Base-by-base conservation (phyloP, 768 basidiomycete genomes). In the Tricholomella constricta region DNA sequence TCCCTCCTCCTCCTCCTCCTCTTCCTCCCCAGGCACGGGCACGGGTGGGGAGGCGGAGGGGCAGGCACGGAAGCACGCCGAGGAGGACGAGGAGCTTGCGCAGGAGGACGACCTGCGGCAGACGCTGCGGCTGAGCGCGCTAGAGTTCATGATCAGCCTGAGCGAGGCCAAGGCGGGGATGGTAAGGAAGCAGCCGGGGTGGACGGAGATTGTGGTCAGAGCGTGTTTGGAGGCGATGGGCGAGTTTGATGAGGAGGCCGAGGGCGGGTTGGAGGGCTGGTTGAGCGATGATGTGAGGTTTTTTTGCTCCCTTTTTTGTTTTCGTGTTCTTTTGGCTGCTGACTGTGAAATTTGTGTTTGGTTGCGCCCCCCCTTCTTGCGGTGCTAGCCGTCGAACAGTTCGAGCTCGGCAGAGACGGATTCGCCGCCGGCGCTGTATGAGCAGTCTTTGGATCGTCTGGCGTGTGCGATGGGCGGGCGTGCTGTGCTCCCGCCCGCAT, bases 121-220 rank as follows among this genome's bases (percentile, higher is more conserved):
- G 35, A 85, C 86, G 17, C 76, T 91, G 26, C 76, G 91, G 10
- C 81, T 85, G 47, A 82, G 84, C 0, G 88, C 90, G 8, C 71
- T 94, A 8, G 93, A 95, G 68, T 83, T 95, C 47, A 86, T 95
- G 82, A 76, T 94, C 48, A 83, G 81, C 11, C 68, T 96, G n/a
- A 83, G 80, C 25, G 92, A 95, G 68, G 81, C 89, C 2, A 76
- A 79, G 31, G 85, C 90, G 0, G 70, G 71, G 4, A 86, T 91
- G 82, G 88, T 87, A 6, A 76, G 78, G 58, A 78, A 82, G 35
- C 81, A 84, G 0, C 76, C 79, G 20, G 89, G 85, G 0, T 93
- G 90, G 90, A 82, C 84, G 1, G 77, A 75, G 7, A 77, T 83
- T 14, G 70, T 91, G 34, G 86, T 93, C 0, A 74, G 88, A 2